phyloP scores from a whole-genome alignment of 768 basidiomycete species.

The Lentinus brumalis region DNA sequence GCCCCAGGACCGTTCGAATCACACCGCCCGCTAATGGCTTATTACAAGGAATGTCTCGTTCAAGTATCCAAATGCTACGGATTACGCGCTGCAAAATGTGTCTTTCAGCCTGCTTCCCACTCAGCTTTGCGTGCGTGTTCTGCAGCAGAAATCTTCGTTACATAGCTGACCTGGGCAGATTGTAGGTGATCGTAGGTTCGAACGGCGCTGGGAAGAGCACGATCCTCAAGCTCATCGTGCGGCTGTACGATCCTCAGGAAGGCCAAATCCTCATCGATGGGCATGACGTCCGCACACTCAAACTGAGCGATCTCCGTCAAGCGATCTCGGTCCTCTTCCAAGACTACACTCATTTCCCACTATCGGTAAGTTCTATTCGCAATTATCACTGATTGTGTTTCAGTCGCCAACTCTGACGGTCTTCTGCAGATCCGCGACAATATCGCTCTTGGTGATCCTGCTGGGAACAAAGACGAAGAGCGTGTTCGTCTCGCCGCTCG shows the following conservation, averaged over 20 bases:
- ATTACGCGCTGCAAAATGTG: constrained; percentile 55
- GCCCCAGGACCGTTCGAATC: constrained; percentile 34
- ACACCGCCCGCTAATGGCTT: no score
- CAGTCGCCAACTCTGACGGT: no score
- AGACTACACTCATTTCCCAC: constrained; percentile 75
- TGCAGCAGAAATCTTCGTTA: neutral
- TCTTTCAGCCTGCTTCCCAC: constrained; percentile 71
- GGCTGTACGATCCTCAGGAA: constrained; percentile 68
- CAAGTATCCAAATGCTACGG: constrained; percentile 54
- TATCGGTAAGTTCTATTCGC: constrained; percentile 52
- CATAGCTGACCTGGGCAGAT: neutral
- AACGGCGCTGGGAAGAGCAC: constrained; percentile 81
- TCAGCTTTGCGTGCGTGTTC: constrained; percentile 59
- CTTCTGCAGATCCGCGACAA: constrained; percentile 65
- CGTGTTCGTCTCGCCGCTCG: constrained; percentile 64
- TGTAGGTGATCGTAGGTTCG: constrained; percentile 69
- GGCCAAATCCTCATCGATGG: constrained; percentile 69
- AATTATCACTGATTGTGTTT: neutral
- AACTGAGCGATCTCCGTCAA: constrained; percentile 59
- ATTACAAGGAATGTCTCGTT: constrained; percentile 60
- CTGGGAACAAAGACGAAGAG: constrained; percentile 49
- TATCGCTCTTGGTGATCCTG: constrained; percentile 71
- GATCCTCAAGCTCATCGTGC: constrained; percentile 68
- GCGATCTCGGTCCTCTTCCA: constrained; percentile 75
- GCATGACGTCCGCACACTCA: constrained; percentile 56